Conservation (phyloP, 2,329 filamentous ascomycete genomes). For the Neofusicoccum laricinum region DNA sequence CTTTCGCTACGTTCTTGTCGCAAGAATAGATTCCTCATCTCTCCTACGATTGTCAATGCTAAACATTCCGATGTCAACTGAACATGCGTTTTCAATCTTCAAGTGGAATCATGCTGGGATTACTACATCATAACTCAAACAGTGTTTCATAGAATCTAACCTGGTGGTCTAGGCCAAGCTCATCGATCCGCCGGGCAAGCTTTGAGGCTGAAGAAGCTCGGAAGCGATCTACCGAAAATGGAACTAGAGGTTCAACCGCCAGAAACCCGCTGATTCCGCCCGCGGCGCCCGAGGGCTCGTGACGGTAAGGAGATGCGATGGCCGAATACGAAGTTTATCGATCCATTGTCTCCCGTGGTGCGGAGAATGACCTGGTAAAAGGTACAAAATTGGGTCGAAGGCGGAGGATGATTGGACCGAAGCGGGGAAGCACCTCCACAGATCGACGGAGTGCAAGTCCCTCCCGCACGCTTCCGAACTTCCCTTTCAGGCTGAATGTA, state of each 20-base stretch:
- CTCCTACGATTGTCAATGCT: too few relatives aligned
- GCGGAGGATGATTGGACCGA: slow-evolving; percentile 7
- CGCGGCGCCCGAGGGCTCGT: neutral
- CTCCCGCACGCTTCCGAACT: slow-evolving; percentile 10
- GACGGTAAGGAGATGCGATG: neutral
- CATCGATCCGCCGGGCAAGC: neutral
- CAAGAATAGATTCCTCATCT: too few relatives aligned
- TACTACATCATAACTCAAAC: too few relatives aligned
- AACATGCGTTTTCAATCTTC: too few relatives aligned
- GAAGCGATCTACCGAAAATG: neutral
- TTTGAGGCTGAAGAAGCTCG: neutral
- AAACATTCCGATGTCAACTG: too few relatives aligned
- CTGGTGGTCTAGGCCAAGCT: neutral
- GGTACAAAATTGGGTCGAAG: neutral
- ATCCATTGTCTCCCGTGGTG: neutral
- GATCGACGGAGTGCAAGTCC: slow-evolving; percentile 3
- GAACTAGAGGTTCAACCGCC: neutral
- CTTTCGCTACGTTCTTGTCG: too few relatives aligned
- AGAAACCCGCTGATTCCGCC: neutral
- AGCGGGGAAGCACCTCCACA: slow-evolving; percentile 13
- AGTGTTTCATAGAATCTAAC: neutral
- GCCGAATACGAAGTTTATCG: slow-evolving; percentile 1
- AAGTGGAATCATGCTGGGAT: too few relatives aligned
- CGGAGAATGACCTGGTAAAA: neutral
- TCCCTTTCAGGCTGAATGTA: slow-evolving; percentile 2